Percentiles rank a stretch among this genome's conserved stretches.
These are phyloP conservation scores for Ogataea populi-albae DNA, from an alignment of 805 yeast species.

Conservation along the genomic window DNA sequence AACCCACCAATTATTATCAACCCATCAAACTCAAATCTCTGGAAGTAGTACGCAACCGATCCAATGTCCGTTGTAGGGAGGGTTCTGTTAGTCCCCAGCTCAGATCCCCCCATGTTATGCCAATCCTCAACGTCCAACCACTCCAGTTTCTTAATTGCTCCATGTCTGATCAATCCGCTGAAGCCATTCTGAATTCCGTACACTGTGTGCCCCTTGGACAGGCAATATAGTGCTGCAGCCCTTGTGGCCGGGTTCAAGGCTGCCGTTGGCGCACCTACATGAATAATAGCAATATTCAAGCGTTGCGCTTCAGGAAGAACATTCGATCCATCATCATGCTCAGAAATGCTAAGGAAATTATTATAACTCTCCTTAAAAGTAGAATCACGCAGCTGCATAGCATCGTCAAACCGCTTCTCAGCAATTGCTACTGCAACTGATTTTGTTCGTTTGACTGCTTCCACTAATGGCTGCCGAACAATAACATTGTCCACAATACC, in stretches of 20 bases:
- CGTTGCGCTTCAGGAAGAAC: constrained; percentile 57
- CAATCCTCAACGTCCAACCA: constrained; percentile 90
- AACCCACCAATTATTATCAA: constrained; percentile 92
- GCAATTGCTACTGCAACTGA: constrained; percentile 88
- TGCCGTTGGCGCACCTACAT: constrained; percentile 97
- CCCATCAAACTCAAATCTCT: constrained; percentile 84
- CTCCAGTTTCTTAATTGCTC: constrained; percentile 64
- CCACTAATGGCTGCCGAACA: constrained; percentile 79
- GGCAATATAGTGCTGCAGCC: constrained; percentile 85
- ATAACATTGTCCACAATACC: constrained; percentile 86
- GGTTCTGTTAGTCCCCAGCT: constrained; percentile 91
- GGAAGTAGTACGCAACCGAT: constrained; percentile 87
- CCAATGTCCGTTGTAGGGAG: constrained; percentile 86
- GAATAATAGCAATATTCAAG: constrained; percentile 77
- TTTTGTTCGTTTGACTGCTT: constrained; percentile 84
- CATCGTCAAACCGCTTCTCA: constrained; percentile 74
- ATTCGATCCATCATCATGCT: constrained; percentile 62
- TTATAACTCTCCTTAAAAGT: constrained; percentile 79
- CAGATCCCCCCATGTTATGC: constrained; percentile 91
- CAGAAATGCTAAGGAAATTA: constrained; percentile 69
- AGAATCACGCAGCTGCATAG: constrained; percentile 82
- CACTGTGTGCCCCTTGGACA: constrained; percentile 88
- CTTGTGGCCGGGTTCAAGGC: constrained; percentile 91
- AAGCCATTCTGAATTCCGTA: constrained; percentile 92
- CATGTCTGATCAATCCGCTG: constrained; percentile 87